Conservation (phyloP, 805 yeast genomes). For the Wickerhamomyces ciferrii region DNA sequence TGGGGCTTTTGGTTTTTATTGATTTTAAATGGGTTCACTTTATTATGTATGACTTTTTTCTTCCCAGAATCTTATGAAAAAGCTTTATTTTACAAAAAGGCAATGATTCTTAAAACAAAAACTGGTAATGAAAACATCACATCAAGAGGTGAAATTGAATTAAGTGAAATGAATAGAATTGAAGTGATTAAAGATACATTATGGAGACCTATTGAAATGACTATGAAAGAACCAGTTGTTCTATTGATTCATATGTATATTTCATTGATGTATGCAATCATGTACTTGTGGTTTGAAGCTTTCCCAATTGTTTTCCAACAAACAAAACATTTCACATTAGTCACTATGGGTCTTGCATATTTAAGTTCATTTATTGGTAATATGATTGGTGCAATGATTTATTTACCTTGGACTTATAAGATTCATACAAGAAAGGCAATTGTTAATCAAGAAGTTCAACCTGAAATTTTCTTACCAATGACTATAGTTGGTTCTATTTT, state of each 20-base stretch:
- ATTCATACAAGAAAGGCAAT: slow-evolving; percentile 22
- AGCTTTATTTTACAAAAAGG: slow-evolving; percentile 42
- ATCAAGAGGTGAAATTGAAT: slow-evolving; percentile 27
- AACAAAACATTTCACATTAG: slow-evolving; percentile 39
- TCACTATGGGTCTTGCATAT: slow-evolving; percentile 44
- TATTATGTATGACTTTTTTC: slow-evolving; percentile 8
- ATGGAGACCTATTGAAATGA: slow-evolving; percentile 45
- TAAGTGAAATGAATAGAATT: slow-evolving; percentile 6
- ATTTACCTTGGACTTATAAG: slow-evolving; percentile 18
- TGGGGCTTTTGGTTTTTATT: slow-evolving; percentile 55
- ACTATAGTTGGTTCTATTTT: slow-evolving; percentile 35
- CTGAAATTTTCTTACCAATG: slow-evolving; percentile 38
- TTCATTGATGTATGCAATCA: slow-evolving; percentile 45
- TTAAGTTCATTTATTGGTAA: slow-evolving; percentile 44
- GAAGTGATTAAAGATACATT: slow-evolving; percentile 27
- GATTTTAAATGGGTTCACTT: slow-evolving; percentile 40
- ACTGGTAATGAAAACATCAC: slow-evolving; percentile 42
- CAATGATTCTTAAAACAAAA: slow-evolving; percentile 36
- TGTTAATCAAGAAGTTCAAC: slow-evolving; percentile 23
- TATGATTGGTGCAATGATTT: slow-evolving; percentile 28
- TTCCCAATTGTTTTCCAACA: slow-evolving; percentile 51
- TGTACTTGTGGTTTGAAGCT: slow-evolving; percentile 56
- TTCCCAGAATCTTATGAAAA: slow-evolving; percentile 46
- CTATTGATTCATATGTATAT: slow-evolving; percentile 45
- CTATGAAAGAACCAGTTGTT: slow-evolving; percentile 50